Evolutionary conservation across 441 rosid species (phyloP).

Genomic region (Pelargonium cotyledonis): DNA sequence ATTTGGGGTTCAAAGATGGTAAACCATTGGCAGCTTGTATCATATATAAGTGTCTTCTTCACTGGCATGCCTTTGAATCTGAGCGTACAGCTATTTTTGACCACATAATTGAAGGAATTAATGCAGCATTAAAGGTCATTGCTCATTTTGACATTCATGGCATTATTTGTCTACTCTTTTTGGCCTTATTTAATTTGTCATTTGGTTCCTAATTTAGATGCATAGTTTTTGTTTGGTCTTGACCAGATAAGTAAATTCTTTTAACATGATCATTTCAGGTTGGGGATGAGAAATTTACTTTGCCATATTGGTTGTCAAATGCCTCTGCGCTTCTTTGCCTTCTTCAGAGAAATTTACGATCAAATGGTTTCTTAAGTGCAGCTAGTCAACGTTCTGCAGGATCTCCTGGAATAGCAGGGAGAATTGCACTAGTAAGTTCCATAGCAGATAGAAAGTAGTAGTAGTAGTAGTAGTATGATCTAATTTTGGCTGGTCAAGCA

Average conservation of each 20-base stretch:
- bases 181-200: neutral
- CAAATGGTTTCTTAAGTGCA: slow-evolving; percentile 65
- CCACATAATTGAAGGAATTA: slow-evolving; percentile 79
- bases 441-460: neutral
- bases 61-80: slow-evolving; percentile 95
- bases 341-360: slow-evolving; percentile 75
- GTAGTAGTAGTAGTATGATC: no score
- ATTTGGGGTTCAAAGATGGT: slow-evolving; percentile 67
- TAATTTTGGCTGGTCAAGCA: no score
- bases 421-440: slow-evolving; percentile 59
- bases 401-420: slow-evolving; percentile 55
- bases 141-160: slow-evolving; percentile 7
- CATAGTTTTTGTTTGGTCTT: neutral
- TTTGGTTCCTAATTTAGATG: neutral
- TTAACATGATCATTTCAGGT: slow-evolving; percentile 46
- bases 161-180: slow-evolving; percentile 7
- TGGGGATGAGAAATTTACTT: slow-evolving; percentile 55
- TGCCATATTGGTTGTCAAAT: slow-evolving; percentile 94
- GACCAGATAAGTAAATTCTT: slow-evolving; percentile 7
- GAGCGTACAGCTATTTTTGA: slow-evolving; percentile 90
- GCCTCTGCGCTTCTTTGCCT: slow-evolving; percentile 92
- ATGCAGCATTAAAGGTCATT: slow-evolving; percentile 73
- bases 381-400: slow-evolving; percentile 49
- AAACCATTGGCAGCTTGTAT: slow-evolving; percentile 92
- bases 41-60: slow-evolving; percentile 82